Base-by-base conservation (phyloP, 805 yeast species). In the Candida nemodendra region DNA sequence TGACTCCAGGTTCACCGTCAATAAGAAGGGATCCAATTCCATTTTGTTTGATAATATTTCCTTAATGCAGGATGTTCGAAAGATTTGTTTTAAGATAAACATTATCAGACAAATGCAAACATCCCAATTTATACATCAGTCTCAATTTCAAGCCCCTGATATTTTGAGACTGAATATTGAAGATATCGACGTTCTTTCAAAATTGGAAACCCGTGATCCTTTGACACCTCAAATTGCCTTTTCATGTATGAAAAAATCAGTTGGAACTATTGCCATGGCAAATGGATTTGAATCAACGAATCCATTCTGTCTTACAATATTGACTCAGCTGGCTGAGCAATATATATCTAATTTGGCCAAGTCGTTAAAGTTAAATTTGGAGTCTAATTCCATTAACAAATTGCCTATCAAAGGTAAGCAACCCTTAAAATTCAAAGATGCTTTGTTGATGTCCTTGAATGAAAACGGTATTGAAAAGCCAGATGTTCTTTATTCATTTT, bases 41-140 rank as follows among this genome's bases (percentile, higher is more conserved):
- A 65, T 78, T 7, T 65, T 86, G 39, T 70, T 76, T 50, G 71
- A 73, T 15, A 93, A 90, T 51, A 80, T 93, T 30, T 65, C 70
- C 1, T 76, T 83, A 46, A 86, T 93, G 71, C 97, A 91, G 64
- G 88, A 88, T 50, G 84, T 93, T 24, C 69, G 99, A 41, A 84
- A 81, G 47, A 71, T 87, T 4, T 90, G 97, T 57, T 85, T 88
- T 64, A 90, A 90, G 59, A 86, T 93, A 15, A 81, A 91, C 4
- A 66, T 89, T 33, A 86, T 93, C 41, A 71, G 96, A 48, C 90
- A 90, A 55, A 83, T 93, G 83, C 98, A 93, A 62, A 84, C 84
- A 14, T 86, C 83, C 34, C 82, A 79, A 42, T 80, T 79, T 59
- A 66, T 84, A 34, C 91, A 84, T 54, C 83, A 81, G 35, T 73